Base-by-base conservation (phyloP, 441 rosid genomes). In the Populus trichocarpa region DNA sequence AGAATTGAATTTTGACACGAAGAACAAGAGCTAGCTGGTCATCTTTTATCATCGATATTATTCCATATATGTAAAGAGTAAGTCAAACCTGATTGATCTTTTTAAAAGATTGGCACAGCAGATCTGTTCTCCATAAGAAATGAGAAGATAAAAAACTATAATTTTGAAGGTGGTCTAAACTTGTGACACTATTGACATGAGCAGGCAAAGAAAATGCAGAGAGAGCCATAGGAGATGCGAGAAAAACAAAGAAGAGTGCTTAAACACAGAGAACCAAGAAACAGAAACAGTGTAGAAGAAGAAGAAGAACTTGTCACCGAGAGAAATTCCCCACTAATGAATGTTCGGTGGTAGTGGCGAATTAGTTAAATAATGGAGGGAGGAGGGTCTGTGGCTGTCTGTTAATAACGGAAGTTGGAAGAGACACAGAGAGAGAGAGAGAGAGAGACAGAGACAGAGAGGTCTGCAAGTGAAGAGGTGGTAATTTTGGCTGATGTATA, bases 201-300 rank as follows among this genome's bases (percentile, higher is more conserved):
- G 87, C 83, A 74, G 95, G 87, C 71, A 92, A 85, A 63, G 94
- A 86, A 84, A 88, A 89, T 83, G 93, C 85, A 86, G 83, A 88
- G 28, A 90, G 86, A 76, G 96, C 96, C 96, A 94, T 9, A 40
- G 91, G 25, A 64, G 80, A 65, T 28, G 66, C 26, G 46, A 72
- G 32, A 28, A 33, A 28, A 23, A 32, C 16, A 35, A 13, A 25
- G n/a, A 13, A 25, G 38, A 32, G 11, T 16, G 18, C 22, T 63
- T 72, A 81, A 83, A 82, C 77, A 75, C 66, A 59, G 46, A 28
- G 18, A 73, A 67, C 73, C 46, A 28, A 23, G 8, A 6, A 10
- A 33, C 71, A 42, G n/a, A 46, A 46, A 42, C 53, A 4, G 57
- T 46, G 28, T 9, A 65, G 57, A 42, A 69, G 73, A 72, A 8